Conservation (phyloP, 2,329 filamentous ascomycete species). For the Penicillium psychrosexuale region DNA sequence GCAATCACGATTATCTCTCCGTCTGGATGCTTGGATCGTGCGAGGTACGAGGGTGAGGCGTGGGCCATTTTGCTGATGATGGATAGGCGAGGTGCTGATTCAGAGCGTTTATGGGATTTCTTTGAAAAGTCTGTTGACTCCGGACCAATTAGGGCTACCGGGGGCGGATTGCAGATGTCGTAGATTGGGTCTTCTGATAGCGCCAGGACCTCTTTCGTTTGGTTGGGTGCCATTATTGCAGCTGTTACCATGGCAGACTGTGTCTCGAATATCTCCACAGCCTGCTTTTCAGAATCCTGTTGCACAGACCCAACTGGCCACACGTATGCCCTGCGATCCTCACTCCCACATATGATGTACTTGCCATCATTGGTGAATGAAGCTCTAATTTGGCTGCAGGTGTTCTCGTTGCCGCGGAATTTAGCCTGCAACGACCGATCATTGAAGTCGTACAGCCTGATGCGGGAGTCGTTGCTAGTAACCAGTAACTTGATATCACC, state of each 20-base stretch:
- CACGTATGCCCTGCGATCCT: slow-evolving; percentile 85
- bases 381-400: slow-evolving; percentile 84
- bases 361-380: slow-evolving; percentile 81
- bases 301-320: slow-evolving; percentile 69
- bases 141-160: slow-evolving; percentile 73
- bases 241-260: slow-evolving; percentile 85
- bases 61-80: slow-evolving; percentile 50
- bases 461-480: slow-evolving; percentile 90
- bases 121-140: slow-evolving; percentile 56
- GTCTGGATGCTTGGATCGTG: slow-evolving; percentile 69
- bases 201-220: slow-evolving; percentile 72
- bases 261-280: slow-evolving; percentile 86
- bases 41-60: slow-evolving; percentile 72
- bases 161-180: slow-evolving; percentile 92
- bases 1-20: slow-evolving; percentile 92
- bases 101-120: slow-evolving; percentile 32
- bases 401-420: slow-evolving; percentile 86
- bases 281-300: slow-evolving; percentile 72
- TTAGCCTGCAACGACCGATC: slow-evolving; percentile 85
- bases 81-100: slow-evolving; percentile 33
- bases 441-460: slow-evolving; percentile 82
- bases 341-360: slow-evolving; percentile 88
- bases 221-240: slow-evolving; percentile 78
- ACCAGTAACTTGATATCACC: slow-evolving; percentile 79
- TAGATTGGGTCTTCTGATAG: slow-evolving; percentile 89